A percentile compares a stretch with the other conserved stretches of the same genome.
phyloP scores from a whole-genome alignment of 2,329 filamentous ascomycete genomes.

The Penicillium sp. region DNA sequence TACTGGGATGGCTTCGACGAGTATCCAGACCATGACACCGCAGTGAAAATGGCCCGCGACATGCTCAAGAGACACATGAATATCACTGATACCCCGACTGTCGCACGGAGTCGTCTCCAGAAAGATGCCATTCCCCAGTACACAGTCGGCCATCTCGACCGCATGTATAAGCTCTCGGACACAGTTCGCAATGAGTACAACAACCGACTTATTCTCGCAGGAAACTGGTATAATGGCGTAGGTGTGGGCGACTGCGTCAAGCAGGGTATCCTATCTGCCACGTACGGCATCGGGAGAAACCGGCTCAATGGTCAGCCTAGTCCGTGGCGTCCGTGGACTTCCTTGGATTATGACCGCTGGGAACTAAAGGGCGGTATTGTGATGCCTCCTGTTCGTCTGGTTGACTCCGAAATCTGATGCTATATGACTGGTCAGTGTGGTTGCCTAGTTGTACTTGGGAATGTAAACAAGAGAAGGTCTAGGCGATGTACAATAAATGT shows the following conservation, averaged over 20 bases:
- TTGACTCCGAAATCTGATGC: slow-evolving; percentile 12
- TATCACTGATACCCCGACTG: slow-evolving; percentile 62
- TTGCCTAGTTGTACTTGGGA: neutral
- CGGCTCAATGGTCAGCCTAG: slow-evolving; percentile 16
- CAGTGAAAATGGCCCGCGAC: slow-evolving; percentile 64
- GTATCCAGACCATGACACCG: slow-evolving; percentile 65
- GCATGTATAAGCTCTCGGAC: slow-evolving; percentile 57
- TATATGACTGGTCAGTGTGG: neutral
- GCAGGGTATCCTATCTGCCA: slow-evolving; percentile 55
- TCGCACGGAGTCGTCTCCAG: slow-evolving; percentile 61
- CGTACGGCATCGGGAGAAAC: slow-evolving; percentile 40
- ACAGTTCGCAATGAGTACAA: slow-evolving; percentile 58
- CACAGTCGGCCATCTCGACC: slow-evolving; percentile 68
- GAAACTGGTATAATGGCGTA: slow-evolving; percentile 52
- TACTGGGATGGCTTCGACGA: slow-evolving; percentile 69
- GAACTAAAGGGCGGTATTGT: slow-evolving; percentile 32
- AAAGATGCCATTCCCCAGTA: slow-evolving; percentile 88
- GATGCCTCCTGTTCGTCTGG: slow-evolving; percentile 25
- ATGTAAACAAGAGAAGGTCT: neutral
- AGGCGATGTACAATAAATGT: neutral
- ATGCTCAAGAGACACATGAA: slow-evolving; percentile 72
- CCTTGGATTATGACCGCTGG: slow-evolving; percentile 23
- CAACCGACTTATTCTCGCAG: slow-evolving; percentile 63
- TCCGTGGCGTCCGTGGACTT: slow-evolving; percentile 21
- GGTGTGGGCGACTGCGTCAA: slow-evolving; percentile 57